A percentile compares a stretch with the other conserved stretches of the same genome.
phyloP scores from a whole-genome alignment of 2,329 filamentous ascomycete genomes.

The Periconia macrospinosa region DNA sequence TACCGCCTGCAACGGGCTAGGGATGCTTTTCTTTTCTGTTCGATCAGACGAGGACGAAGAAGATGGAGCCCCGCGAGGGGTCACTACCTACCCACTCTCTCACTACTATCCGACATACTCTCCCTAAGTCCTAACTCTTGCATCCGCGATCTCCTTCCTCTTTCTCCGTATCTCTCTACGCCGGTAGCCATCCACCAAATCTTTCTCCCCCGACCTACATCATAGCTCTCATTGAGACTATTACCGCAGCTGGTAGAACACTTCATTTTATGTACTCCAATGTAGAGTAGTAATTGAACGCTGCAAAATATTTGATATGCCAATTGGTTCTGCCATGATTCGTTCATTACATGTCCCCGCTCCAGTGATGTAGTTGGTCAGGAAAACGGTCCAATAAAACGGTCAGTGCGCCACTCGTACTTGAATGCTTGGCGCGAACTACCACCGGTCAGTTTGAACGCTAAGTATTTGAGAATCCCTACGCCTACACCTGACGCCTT shows the following conservation, averaged over 20 bases:
- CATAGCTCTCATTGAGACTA: background rate
- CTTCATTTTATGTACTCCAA: slow-evolving; percentile 13
- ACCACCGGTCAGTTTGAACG: background rate
- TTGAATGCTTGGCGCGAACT: background rate
- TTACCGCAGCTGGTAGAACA: slow-evolving; percentile 18
- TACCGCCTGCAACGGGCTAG: slow-evolving; percentile 28
- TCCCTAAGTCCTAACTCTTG: slow-evolving; percentile 6
- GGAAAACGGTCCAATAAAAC: too few species aligned
- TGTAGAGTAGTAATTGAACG: slow-evolving; percentile 19
- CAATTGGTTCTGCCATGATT: background rate
- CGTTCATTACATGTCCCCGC: too few species aligned
- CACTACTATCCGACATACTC: slow-evolving; percentile 2
- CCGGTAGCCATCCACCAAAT: background rate
- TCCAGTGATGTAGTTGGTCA: background rate
- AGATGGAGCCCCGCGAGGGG: slow-evolving; percentile 1
- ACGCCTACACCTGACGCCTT: background rate
- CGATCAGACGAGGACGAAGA: slow-evolving; percentile 7
- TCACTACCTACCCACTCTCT: background rate
- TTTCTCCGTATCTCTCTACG: background rate
- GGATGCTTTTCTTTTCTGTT: slow-evolving; percentile 30
- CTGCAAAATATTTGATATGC: background rate
- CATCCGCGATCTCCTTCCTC: slow-evolving; percentile 1
- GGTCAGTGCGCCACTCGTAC: background rate
- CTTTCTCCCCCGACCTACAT: slow-evolving; percentile 1
- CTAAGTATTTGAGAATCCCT: too few species aligned